Evolutionary conservation across 768 basidiomycete species (phyloP), one percentile per base, ranked within the genome.

Genomic region (Suillus luteus): DNA sequence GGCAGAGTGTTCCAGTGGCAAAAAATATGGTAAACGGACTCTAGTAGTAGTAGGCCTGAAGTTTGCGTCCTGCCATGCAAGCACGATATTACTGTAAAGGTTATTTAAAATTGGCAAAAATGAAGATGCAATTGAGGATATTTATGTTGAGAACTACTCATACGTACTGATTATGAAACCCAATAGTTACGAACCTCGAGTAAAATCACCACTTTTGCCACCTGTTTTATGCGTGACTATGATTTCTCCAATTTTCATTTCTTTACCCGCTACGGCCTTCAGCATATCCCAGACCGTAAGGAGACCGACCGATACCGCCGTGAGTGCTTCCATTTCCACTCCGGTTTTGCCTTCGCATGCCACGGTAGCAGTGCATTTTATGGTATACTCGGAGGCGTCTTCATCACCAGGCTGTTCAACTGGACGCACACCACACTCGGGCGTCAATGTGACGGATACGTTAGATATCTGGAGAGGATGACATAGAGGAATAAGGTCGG

Each of bases 261-360:
- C 90, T 72, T 84, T 84, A n/a, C 93, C 95, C 1, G 91, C 93
- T 2, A 93, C 88, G 5, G 90, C 90, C 77, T 96, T 95, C 37
- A 95, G 82, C 94, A 96, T 95, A 71, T 95, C 93, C 91, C 93
- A 96, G 15, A 95, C 87, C 1, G 92, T 93, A 61, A 96, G 78
- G 38, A 92, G 80, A 6, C 88, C 88, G 37, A 91, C 80, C 1
- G 87, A 87, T 10, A 93, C 94, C 27, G 89, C 89, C n/a, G 89
- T 92, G 62, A 96, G 73, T 27, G 94, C 95, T 77, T 97, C 96
- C 91, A 98, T 95, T 79, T 95, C 93, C 22, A 95, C 92, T 5
- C 95, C 91, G 15, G 93, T 93, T 73, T 87, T 88, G 15, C 92
- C 91, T 73, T 88, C 84, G 67, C 89, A 91, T 46, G 87, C 80